A percentile compares a stretch with the other conserved stretches of the same genome.
These are phyloP conservation scores for Pleurotus ostreatus DNA, from an alignment of 768 basidiomycete genomes.

Conservation along the genomic window DNA sequence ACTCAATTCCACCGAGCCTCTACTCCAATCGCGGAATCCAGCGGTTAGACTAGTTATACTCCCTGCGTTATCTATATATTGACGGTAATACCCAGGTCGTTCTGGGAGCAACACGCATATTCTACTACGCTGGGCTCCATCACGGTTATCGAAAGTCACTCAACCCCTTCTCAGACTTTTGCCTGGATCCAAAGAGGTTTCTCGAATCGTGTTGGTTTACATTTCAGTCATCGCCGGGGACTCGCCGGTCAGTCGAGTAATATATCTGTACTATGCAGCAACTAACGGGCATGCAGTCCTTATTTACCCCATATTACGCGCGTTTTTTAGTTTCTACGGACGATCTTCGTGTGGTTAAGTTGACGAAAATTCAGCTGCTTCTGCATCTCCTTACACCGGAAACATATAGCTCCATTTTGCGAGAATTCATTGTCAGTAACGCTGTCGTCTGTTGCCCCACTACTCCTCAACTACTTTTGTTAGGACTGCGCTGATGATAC, in stretches of 20 bases:
- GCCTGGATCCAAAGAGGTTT: slow-evolving; percentile 63
- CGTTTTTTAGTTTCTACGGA: slow-evolving; percentile 68
- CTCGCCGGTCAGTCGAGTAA: slow-evolving; percentile 52
- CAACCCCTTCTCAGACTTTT: slow-evolving; percentile 75
- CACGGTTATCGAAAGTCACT: slow-evolving; percentile 52
- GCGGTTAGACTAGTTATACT: slow-evolving; percentile 51
- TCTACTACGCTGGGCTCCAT: slow-evolving; percentile 67
- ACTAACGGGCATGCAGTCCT: slow-evolving; percentile 34
- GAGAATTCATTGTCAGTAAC: slow-evolving; percentile 79
- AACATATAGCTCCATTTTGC: slow-evolving; percentile 66
- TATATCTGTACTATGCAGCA: not conserved
- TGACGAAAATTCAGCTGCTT: slow-evolving; percentile 72
- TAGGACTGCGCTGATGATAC: slow-evolving; percentile 83
- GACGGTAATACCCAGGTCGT: slow-evolving; percentile 54
- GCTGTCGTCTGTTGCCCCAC: not conserved
- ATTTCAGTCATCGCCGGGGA: slow-evolving; percentile 59
- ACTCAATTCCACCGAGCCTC: slow-evolving; percentile 63
- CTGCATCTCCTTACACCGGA: slow-evolving; percentile 60
- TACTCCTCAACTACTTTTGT: not conserved
- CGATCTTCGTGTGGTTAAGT: slow-evolving; percentile 65
- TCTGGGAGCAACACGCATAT: slow-evolving; percentile 65
- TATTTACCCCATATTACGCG: slow-evolving; percentile 60
- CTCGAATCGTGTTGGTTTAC: slow-evolving; percentile 72
- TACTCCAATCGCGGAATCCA: slow-evolving; percentile 84
- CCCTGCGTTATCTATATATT: not conserved